These are phyloP conservation scores for Apiospora phragmitis DNA, from an alignment of 2,329 filamentous ascomycete species.

Conservation along the genomic window DNA sequence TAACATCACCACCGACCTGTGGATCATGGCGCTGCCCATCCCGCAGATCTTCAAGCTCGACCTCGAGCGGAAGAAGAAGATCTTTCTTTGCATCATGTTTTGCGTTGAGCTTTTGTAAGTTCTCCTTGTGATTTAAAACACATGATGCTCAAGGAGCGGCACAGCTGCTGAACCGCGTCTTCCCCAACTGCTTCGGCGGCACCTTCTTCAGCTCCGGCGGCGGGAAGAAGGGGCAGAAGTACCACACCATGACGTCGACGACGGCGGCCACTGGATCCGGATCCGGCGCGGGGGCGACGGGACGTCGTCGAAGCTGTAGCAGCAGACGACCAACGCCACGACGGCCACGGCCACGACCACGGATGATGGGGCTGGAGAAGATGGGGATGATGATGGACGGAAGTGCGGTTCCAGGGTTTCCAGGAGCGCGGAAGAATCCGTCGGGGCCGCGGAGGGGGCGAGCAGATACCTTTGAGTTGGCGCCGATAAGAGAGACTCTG, in stretches of 20 bases:
- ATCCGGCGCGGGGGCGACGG: not conserved
- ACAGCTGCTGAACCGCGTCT: not conserved
- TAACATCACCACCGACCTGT: not conserved
- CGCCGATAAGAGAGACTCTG: not conserved
- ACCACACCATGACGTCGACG: not conserved
- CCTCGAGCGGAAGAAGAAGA: not conserved
- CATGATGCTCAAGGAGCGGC: not conserved
- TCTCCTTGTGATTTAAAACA: not conserved
- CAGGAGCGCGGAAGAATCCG: not conserved
- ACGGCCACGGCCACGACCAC: not conserved
- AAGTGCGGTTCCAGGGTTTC: not conserved
- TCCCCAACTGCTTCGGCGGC: conserved; percentile 3
- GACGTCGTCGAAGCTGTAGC: not conserved
- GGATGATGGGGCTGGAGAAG: not conserved
- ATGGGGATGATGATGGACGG: not conserved
- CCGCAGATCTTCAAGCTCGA: not conserved
- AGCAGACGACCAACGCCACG: not conserved
- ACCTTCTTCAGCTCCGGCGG: not conserved
- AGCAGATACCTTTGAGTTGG: not conserved
- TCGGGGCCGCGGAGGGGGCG: not conserved
- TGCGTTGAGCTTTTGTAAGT: not conserved
- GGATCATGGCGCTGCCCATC: not conserved
- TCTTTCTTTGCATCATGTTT: not conserved
- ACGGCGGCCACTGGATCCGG: not conserved
- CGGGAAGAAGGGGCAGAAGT: not conserved